These are phyloP conservation scores for Salix exigua DNA, from an alignment of 345 rosid species.

Conservation along the genomic window DNA sequence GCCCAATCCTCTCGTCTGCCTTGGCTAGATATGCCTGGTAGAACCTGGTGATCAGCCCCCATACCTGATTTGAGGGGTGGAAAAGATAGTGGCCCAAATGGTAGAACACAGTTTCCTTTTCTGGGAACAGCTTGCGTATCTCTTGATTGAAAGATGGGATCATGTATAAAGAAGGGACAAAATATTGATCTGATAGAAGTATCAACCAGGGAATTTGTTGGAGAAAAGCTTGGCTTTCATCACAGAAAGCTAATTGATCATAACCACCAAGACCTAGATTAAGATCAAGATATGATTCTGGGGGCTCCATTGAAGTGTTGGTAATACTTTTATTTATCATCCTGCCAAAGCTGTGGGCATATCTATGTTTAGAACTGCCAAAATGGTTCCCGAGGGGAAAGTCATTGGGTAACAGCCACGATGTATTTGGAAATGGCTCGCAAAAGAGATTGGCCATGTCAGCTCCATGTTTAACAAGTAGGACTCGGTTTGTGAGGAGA, in stretches of 20 bases:
- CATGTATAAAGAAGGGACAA: constrained; percentile 22
- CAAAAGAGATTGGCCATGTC: constrained; percentile 27
- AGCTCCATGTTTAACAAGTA: constrained; percentile 6
- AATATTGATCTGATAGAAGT: constrained; percentile 26
- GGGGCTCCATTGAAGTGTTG: background rate
- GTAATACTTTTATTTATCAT: background rate
- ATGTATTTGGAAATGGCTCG: constrained; percentile 21
- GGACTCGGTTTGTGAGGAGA: constrained; percentile 18
- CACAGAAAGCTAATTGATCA: constrained; percentile 7
- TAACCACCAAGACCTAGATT: background rate
- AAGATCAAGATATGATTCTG: constrained; percentile 6
- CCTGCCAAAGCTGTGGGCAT: constrained; percentile 8
- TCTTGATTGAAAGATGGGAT: constrained; percentile 9
- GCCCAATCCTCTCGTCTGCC: constrained; percentile 20
- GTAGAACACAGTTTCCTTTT: constrained; percentile 24
- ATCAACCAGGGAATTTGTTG: constrained; percentile 16
- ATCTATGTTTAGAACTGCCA: background rate
- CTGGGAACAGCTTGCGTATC: constrained; percentile 17
- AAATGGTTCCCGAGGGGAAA: constrained; percentile 5
- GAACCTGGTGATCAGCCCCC: constrained; percentile 23
- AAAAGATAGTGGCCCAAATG: constrained; percentile 26
- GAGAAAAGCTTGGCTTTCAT: constrained; percentile 13
- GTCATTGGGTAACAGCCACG: constrained; percentile 19
- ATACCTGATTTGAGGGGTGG: constrained; percentile 23
- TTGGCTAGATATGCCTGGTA: constrained; percentile 18